Conservation (phyloP, 805 yeast species). For the Ogataea methanolica region DNA sequence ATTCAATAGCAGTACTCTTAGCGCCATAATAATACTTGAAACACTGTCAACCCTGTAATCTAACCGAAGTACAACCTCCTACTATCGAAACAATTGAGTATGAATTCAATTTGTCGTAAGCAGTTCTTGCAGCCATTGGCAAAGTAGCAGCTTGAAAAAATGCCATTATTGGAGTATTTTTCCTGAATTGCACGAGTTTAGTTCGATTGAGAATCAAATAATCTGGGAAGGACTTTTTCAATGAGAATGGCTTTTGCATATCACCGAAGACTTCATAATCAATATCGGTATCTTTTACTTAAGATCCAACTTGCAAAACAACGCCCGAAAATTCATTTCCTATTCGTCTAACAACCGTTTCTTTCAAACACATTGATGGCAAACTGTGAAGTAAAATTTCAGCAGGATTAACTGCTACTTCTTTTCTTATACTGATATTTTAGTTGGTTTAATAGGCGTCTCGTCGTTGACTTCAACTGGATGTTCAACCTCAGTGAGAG, state of each 20-base stretch:
- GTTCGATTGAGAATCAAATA: conserved; percentile 38
- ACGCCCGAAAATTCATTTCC: conserved; percentile 20
- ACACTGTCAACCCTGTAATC: conserved; percentile 50
- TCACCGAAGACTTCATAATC: conserved; percentile 18
- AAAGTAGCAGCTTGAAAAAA: conserved; percentile 59
- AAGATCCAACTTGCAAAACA: conserved; percentile 13
- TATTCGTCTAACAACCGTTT: not conserved
- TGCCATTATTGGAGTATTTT: conserved; percentile 43
- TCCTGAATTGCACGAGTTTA: conserved; percentile 30
- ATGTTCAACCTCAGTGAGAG: conserved; percentile 2
- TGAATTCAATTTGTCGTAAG: conserved; percentile 28
- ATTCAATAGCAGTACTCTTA: conserved; percentile 47
- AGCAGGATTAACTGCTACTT: conserved; percentile 17
- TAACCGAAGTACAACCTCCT: conserved; percentile 76
- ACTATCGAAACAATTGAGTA: conserved; percentile 51
- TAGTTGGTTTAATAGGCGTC: conserved; percentile 9
- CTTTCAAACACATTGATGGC: conserved; percentile 1
- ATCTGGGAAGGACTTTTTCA: conserved; percentile 39
- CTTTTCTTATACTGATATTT: conserved; percentile 14
- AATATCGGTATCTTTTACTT: conserved; percentile 5
- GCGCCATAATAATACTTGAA: conserved; percentile 46
- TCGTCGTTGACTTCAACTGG: conserved; percentile 1
- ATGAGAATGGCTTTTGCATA: not conserved
- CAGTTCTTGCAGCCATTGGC: conserved; percentile 59
- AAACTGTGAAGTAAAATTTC: conserved; percentile 10